These are phyloP conservation scores for Penstemon barbatus DNA, from an alignment of 257 asterid species.

Conservation along the genomic window DNA sequence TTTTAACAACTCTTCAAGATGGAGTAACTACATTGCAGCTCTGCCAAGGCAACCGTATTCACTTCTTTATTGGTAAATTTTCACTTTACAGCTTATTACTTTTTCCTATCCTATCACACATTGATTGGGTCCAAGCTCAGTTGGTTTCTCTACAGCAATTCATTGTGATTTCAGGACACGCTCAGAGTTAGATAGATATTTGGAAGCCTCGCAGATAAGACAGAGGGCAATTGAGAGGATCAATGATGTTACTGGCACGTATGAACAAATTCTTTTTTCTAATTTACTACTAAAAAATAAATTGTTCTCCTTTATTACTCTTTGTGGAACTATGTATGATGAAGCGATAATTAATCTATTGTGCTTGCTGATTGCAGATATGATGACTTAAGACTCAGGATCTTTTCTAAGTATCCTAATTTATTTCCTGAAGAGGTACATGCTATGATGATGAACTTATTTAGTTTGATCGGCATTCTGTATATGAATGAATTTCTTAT, in stretches of 20 bases:
- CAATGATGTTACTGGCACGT: constrained; percentile 88
- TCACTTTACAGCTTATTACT: constrained; percentile 15
- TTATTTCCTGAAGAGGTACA: constrained; percentile 86
- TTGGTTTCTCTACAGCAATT: constrained; percentile 71
- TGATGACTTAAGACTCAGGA: constrained; percentile 67
- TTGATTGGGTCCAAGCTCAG: constrained; percentile 53
- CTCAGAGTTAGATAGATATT: constrained; percentile 82
- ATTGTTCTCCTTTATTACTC: not conserved
- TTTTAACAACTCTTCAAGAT: constrained; percentile 63
- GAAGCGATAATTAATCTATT: constrained; percentile 19
- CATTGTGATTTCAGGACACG: constrained; percentile 92
- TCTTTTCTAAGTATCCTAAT: constrained; percentile 78
- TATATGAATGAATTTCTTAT: constrained; percentile 14
- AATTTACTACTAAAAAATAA: not conserved
- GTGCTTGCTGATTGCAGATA: constrained; percentile 55
- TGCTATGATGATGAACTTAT: constrained; percentile 1
- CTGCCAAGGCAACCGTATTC: constrained; percentile 96
- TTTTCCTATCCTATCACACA: constrained; percentile 22
- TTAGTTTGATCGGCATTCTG: constrained; percentile 5
- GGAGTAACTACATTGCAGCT: constrained; percentile 90
- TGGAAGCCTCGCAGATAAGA: constrained; percentile 91
- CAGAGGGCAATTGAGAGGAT: constrained; percentile 85
- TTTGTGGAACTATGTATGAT: constrained; percentile 5
- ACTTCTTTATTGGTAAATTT: constrained; percentile 80
- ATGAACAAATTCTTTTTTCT: constrained; percentile 37